These are phyloP conservation scores for Pythium biforme DNA, from an alignment of 352 stramenopile genomes.

Conservation along the genomic window DNA sequence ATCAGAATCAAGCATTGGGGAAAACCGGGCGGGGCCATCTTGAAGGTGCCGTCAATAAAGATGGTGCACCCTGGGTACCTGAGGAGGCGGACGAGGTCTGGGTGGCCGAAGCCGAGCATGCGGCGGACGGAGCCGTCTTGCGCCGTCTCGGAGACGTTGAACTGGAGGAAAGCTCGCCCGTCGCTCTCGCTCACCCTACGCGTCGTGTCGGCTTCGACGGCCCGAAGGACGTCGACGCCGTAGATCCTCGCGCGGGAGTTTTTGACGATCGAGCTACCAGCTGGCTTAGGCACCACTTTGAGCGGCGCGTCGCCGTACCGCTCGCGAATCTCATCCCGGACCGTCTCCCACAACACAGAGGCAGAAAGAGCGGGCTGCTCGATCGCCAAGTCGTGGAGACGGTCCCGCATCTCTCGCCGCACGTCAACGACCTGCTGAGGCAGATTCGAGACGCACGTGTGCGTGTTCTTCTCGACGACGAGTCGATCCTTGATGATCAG, in stretches of 20 bases:
- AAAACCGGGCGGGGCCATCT: background rate
- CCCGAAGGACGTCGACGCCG: background rate
- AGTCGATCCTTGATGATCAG: background rate
- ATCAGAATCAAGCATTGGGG: slow-evolving; percentile 10
- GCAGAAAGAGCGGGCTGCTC: background rate
- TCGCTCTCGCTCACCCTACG: background rate
- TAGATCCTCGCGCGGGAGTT: background rate
- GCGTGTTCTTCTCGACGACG: slow-evolving; percentile 1
- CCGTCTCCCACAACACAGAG: background rate
- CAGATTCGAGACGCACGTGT: background rate
- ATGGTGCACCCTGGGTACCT: background rate
- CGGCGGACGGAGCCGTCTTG: background rate
- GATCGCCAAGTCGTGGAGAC: background rate
- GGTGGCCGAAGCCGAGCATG: slow-evolving; percentile 8
- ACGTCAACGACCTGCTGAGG: background rate
- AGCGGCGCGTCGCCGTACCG: background rate
- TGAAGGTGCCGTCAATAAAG: slow-evolving; percentile 8
- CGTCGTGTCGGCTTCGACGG: background rate
- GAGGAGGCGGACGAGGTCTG: background rate
- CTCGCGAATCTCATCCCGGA: background rate
- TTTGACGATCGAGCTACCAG: background rate
- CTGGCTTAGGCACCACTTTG: background rate
- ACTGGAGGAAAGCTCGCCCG: background rate
- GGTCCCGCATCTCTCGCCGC: background rate
- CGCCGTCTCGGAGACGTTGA: background rate